These are phyloP conservation scores for Fusarium solani-melongenae DNA, from an alignment of 2,329 filamentous ascomycete genomes.

Conservation along the genomic window DNA sequence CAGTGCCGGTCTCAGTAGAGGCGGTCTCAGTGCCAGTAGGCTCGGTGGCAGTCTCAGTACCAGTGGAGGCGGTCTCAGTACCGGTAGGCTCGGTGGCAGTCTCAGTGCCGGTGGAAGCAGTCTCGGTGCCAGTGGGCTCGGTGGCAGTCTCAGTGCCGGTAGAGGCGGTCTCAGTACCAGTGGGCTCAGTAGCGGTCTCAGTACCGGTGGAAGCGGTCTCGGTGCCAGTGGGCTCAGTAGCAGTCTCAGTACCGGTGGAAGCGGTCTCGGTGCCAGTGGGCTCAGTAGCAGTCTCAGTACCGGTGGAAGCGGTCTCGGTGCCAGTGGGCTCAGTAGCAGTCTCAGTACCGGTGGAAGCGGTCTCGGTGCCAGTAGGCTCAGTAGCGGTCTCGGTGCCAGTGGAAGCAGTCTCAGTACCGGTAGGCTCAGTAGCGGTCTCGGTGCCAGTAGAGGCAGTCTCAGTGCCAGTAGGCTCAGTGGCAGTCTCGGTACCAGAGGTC, in stretches of 20 bases:
- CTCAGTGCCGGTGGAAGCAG: background rate
- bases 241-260: background rate
- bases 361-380: background rate
- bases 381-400: background rate
- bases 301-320: background rate
- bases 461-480: background rate
- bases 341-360: background rate
- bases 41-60: background rate
- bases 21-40: background rate
- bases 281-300: background rate
- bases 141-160: background rate
- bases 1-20: background rate
- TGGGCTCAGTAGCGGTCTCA: conserved; percentile 2
- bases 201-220: background rate
- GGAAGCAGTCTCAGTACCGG: background rate
- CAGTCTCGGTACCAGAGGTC: conserved; percentile 6
- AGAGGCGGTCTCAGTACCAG: conserved; percentile 1
- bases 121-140: background rate
- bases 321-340: background rate
- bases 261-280: background rate
- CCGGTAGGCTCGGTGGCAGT: background rate
- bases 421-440: background rate
- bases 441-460: background rate
- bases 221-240: background rate
- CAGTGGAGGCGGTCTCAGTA: background rate